Evolutionary conservation across 2,329 filamentous ascomycete genomes (phyloP), one percentile per base, ranked within the genome.

Genomic region (Penicillium hesseltinei): DNA sequence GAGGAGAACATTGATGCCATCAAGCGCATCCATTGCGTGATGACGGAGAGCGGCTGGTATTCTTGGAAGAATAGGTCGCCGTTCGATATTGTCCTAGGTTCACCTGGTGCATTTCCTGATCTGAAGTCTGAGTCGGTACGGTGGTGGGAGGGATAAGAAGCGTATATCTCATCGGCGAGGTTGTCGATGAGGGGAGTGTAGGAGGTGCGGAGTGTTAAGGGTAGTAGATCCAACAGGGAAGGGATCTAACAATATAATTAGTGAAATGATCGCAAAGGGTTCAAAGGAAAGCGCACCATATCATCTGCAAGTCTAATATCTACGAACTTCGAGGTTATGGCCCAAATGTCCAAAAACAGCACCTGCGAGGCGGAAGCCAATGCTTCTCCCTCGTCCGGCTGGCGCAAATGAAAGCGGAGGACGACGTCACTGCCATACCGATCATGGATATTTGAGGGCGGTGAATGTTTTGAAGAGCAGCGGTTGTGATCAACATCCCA

Each of bases 341-440:
- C 88, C 94, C 94, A 99, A 2, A 97, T 84, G 70, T 99, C 94
- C 42, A 97, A 80, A 66, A 94, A 88, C 25, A 97, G 82, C 19
- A 86, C 84, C 59, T 89, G 82, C 0, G 87, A 82, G 3, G 91
- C 91, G 56, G 89, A 83, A n/a, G 87, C 82, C 55, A 96, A 78
- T 1, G 88, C 88, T 35, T 78, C 75, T 57, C 90, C 87, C 69
- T 96, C 90, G 21, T 86, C 81, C 3, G 81, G 74, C 27, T 83
- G 86, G 60, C 83, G 87, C 54, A 97, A 78, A 68, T 89, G 91
- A 81, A 97, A 97, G 39, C 94, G 87, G 61, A 97, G 78, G 17
- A 99, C 91, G n/a, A 96, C 82, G 73, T 97, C 88, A 61, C 88
- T 84, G 60, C 86, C 85, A 72, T 96, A 96, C 58, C 79, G 77